Conservation (phyloP, 306 rosid genomes). For the Arachis hypogaea region DNA sequence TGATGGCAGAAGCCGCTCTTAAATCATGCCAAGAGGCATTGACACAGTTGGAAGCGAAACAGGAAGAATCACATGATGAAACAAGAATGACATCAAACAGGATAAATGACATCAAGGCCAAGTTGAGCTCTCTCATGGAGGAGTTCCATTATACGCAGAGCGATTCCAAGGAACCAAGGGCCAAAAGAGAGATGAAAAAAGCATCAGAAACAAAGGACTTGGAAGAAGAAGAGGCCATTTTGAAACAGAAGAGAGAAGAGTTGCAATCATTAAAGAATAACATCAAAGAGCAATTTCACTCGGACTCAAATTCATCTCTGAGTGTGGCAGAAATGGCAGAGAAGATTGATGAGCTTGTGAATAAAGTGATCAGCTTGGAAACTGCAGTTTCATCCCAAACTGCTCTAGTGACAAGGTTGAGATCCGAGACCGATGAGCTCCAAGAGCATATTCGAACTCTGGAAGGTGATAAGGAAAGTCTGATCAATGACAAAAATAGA, state of each 20-base stretch:
- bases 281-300: constrained; percentile 60
- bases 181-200: constrained; percentile 33
- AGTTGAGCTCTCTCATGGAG: constrained; percentile 59
- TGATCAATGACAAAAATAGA: constrained; percentile 52
- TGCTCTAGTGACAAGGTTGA: constrained; percentile 66
- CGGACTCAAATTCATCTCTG: constrained; percentile 49
- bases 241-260: constrained; percentile 48
- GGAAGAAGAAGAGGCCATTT: constrained; percentile 37
- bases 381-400: constrained; percentile 74
- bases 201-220: constrained; percentile 26
- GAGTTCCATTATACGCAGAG: constrained; percentile 45
- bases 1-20: constrained; percentile 88
- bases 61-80: constrained; percentile 64
- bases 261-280: constrained; percentile 54
- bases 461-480: constrained; percentile 65
- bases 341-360: constrained; percentile 84
- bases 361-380: constrained; percentile 75
- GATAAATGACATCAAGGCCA: constrained; percentile 57
- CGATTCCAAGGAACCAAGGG: constrained; percentile 30
- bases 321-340: constrained; percentile 82
- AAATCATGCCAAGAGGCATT: constrained; percentile 79
- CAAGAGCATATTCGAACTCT: constrained; percentile 61
- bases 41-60: constrained; percentile 62
- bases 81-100: constrained; percentile 61
- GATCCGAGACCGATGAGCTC: constrained; percentile 72